Conservation (phyloP, 768 basidiomycete genomes). For the Flagelloscypha sp. region DNA sequence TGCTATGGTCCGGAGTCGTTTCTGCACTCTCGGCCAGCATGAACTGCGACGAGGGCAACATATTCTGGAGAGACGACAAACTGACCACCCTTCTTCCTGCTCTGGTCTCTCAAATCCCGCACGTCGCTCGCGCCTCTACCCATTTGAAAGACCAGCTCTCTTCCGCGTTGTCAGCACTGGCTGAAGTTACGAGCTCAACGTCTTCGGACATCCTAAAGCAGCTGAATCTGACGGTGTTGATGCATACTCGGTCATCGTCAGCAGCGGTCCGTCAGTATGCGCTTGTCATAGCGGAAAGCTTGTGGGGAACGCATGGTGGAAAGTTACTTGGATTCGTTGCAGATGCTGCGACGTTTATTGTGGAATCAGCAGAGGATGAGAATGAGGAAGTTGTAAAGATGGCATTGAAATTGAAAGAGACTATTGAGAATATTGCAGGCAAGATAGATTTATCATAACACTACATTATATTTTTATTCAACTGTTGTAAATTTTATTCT, state of each 20-base stretch:
- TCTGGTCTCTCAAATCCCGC: slow-evolving; percentile 58
- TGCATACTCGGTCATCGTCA: slow-evolving; percentile 86
- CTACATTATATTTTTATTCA: too few species aligned
- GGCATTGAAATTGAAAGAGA: slow-evolving; percentile 58
- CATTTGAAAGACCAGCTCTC: slow-evolving; percentile 27
- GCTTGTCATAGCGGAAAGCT: slow-evolving; percentile 51
- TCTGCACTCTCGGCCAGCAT: slow-evolving; percentile 61
- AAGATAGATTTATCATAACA: too few species aligned
- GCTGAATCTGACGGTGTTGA: slow-evolving; percentile 76
- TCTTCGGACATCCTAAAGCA: slow-evolving; percentile 65
- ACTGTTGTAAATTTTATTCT: too few species aligned
- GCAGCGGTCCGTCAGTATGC: slow-evolving; percentile 60
- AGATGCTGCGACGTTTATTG: slow-evolving; percentile 81
- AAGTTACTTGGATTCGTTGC: slow-evolving; percentile 68
- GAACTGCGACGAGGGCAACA: slow-evolving; percentile 71
- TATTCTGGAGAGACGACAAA: slow-evolving; percentile 86
- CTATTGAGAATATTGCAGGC: slow-evolving; percentile 66
- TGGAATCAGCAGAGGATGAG: slow-evolving; percentile 84
- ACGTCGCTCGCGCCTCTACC: slow-evolving; percentile 33
- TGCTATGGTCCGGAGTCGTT: slow-evolving; percentile 60
- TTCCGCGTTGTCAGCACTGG: slow-evolving; percentile 47
- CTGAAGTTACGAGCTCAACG: slow-evolving; percentile 32
- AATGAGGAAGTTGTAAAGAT: slow-evolving; percentile 73
- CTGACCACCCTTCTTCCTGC: slow-evolving; percentile 51
- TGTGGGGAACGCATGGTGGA: slow-evolving; percentile 73